These are phyloP conservation scores for Xylaria sp. DNA, from an alignment of 2,329 filamentous ascomycete species.

Conservation along the genomic window DNA sequence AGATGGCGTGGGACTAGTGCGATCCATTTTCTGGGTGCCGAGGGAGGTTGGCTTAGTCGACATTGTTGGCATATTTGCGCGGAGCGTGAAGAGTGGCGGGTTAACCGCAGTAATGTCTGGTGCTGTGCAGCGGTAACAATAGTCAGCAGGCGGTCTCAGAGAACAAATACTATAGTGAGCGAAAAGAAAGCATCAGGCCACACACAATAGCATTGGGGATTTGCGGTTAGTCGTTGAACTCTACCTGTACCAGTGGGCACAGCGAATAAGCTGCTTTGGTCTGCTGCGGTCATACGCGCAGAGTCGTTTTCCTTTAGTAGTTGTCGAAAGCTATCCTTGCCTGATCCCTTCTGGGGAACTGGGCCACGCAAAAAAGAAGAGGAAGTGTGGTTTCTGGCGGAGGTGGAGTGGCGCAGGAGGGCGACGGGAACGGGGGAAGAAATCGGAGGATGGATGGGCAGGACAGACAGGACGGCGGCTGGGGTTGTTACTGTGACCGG, in stretches of 20 bases:
- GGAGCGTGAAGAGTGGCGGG: slow-evolving; percentile 17
- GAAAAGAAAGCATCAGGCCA: background rate
- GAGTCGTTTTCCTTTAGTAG: slow-evolving; percentile 33
- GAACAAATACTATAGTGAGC: background rate
- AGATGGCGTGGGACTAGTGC: background rate
- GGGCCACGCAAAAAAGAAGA: slow-evolving; percentile 36
- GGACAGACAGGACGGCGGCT: background rate
- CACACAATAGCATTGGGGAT: slow-evolving; percentile 28
- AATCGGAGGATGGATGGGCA: background rate
- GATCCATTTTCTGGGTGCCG: background rate
- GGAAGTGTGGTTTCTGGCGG: background rate
- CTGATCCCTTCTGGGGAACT: slow-evolving; percentile 43
- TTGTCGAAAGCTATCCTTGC: slow-evolving; percentile 46
- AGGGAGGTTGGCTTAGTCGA: slow-evolving; percentile 2
- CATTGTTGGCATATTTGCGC: background rate
- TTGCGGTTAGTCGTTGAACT: slow-evolving; percentile 12
- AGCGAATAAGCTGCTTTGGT: slow-evolving; percentile 10
- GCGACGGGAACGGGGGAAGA: background rate
- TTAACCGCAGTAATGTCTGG: slow-evolving; percentile 13
- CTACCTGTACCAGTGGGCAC: background rate
- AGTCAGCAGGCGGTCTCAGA: slow-evolving; percentile 8
- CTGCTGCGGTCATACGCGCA: background rate
- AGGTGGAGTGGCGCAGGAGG: background rate
- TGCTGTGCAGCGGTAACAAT: slow-evolving; percentile 21
- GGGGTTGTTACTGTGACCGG: background rate